These are phyloP conservation scores for Achaetomiella virescens DNA, from an alignment of 495 filamentous ascomycete genomes.

Conservation along the genomic window DNA sequence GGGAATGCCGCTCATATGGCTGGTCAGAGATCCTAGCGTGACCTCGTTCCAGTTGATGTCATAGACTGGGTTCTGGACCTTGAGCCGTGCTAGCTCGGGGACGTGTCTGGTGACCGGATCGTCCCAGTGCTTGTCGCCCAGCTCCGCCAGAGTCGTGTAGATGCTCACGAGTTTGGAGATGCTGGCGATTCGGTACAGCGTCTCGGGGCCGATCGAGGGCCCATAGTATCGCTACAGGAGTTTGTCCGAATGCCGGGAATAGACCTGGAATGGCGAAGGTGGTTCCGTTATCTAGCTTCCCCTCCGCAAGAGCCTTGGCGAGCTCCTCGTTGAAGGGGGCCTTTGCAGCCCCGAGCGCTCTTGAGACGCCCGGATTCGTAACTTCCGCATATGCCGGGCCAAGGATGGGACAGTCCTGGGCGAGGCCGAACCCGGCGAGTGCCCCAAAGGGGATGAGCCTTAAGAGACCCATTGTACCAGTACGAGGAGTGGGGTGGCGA, in stretches of 20 bases:
- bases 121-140: conserved; percentile 18
- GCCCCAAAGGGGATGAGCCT: not conserved
- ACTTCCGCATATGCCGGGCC: conserved; percentile 19
- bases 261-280: conserved; percentile 16
- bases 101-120: conserved; percentile 18
- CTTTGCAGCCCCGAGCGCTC: not conserved
- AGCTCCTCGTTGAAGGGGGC: conserved; percentile 6
- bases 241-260: conserved; percentile 7
- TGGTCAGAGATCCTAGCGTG: conserved; percentile 9
- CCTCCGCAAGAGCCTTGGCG: not conserved
- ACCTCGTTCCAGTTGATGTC: conserved; percentile 11
- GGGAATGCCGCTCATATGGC: conserved; percentile 12
- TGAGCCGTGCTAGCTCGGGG: conserved; percentile 15
- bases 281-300: not conserved
- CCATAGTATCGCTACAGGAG: not conserved
- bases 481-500: no score
- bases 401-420: conserved; percentile 20
- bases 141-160: conserved; percentile 16
- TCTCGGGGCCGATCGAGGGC: conserved; percentile 8
- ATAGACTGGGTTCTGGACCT: conserved; percentile 1
- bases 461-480: no score
- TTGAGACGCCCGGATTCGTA: not conserved
- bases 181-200: conserved; percentile 18
- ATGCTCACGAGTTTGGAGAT: conserved; percentile 21
- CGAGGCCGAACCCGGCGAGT: not conserved